These are phyloP conservation scores for Zymoseptoria passerinii DNA, from an alignment of 2,329 filamentous ascomycete species.

Conservation along the genomic window DNA sequence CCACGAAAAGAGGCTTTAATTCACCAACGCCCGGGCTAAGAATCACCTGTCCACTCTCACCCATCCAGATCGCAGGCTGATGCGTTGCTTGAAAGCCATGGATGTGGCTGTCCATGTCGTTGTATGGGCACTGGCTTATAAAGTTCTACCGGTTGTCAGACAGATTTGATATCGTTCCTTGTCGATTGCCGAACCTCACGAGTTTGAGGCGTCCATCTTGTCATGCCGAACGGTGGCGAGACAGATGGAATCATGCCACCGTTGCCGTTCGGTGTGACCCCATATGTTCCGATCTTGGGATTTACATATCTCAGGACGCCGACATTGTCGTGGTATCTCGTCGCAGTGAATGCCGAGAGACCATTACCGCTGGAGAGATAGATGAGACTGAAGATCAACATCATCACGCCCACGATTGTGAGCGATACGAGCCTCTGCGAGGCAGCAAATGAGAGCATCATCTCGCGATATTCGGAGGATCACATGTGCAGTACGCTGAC, in stretches of 20 bases:
- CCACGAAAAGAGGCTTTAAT: slow-evolving; percentile 31
- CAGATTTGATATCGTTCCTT: slow-evolving; percentile 11
- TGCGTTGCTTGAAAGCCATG: slow-evolving; percentile 46
- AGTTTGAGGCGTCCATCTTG: slow-evolving; percentile 45
- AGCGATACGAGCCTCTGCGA: background rate
- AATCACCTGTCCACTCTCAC: slow-evolving; percentile 41
- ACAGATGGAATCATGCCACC: slow-evolving; percentile 30
- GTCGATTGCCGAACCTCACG: slow-evolving; percentile 15
- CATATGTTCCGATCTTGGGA: slow-evolving; percentile 28
- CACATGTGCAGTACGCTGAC: background rate
- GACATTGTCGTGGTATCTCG: slow-evolving; percentile 19
- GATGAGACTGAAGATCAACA: background rate
- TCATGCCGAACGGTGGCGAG: slow-evolving; percentile 41
- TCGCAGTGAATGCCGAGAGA: background rate
- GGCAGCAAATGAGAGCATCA: background rate
- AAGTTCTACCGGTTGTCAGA: slow-evolving; percentile 32
- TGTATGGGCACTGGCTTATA: slow-evolving; percentile 43
- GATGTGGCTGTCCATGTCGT: slow-evolving; percentile 36
- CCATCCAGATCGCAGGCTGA: slow-evolving; percentile 48
- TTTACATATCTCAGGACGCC: slow-evolving; percentile 26
- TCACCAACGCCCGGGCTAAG: slow-evolving; percentile 34
- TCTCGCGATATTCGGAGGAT: background rate
- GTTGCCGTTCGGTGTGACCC: slow-evolving; percentile 27
- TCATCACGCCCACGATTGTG: background rate
- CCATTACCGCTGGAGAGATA: background rate